Percentiles rank a stretch among this genome's conserved stretches.
These are phyloP conservation scores for Hawksworthiomyces lignivorus DNA, from an alignment of 2,329 filamentous ascomycete species.

Conservation along the genomic window DNA sequence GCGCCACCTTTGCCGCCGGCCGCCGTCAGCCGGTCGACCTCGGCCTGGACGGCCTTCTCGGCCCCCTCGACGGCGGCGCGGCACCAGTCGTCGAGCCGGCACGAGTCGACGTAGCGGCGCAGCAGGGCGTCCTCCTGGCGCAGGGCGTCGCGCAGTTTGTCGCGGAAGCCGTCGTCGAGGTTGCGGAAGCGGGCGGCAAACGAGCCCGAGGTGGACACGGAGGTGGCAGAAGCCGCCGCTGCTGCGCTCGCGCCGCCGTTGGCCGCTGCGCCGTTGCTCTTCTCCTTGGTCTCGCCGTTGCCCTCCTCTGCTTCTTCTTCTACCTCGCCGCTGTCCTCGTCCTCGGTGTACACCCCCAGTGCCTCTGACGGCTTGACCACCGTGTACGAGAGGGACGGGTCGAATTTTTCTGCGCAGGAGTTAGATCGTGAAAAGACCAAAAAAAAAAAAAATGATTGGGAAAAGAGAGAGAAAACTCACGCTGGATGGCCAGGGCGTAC, in stretches of 20 bases:
- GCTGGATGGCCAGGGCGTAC: slow-evolving; percentile 52
- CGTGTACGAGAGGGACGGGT: slow-evolving; percentile 27
- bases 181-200: slow-evolving; percentile 47
- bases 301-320: too few relatives aligned
- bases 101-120: slow-evolving; percentile 55
- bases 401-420: slow-evolving; percentile 12
- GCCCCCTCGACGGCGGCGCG: slow-evolving; percentile 19
- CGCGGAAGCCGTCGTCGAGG: slow-evolving; percentile 55
- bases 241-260: slow-evolving; percentile 53
- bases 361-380: slow-evolving; percentile 45
- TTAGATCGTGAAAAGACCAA: slow-evolving; percentile 19
- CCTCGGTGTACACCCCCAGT: slow-evolving; percentile 54
- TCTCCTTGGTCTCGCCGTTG: too few relatives aligned
- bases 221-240: slow-evolving; percentile 10
- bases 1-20: too few relatives aligned
- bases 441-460: not conserved
- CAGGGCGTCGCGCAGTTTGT: slow-evolving; percentile 64
- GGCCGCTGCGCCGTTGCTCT: too few relatives aligned
- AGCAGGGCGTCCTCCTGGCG: slow-evolving; percentile 63
- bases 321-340: too few relatives aligned
- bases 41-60: slow-evolving; percentile 20
- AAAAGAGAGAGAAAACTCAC: slow-evolving; percentile 56
- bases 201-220: too few relatives aligned
- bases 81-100: slow-evolving; percentile 62
- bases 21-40: slow-evolving; percentile 17